Conservation (phyloP, 805 yeast genomes). For the Ogataea dorogensis region DNA sequence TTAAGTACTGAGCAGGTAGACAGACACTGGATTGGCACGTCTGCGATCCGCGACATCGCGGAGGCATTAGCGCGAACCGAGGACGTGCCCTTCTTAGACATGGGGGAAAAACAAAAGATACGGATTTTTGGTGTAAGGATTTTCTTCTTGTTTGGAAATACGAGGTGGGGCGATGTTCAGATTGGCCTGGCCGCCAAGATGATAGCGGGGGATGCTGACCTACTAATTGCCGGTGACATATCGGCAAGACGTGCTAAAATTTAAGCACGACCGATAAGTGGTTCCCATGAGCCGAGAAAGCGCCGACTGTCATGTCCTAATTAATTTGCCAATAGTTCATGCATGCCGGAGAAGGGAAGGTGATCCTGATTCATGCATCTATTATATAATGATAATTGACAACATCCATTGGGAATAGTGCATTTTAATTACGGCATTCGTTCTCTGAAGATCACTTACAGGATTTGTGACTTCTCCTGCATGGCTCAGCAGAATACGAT, state of each 20-base stretch:
- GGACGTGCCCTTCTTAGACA: constrained; percentile 10
- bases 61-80: constrained; percentile 6
- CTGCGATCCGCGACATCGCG: constrained; percentile 32
- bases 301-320: too few relatives aligned
- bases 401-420: too few relatives aligned
- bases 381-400: too few relatives aligned
- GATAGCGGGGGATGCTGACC: too few relatives aligned
- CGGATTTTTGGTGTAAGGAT: constrained; percentile 2
- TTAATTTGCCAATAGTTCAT: too few relatives aligned
- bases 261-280: too few relatives aligned
- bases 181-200: too few relatives aligned
- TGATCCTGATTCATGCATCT: too few relatives aligned
- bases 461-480: constrained; percentile 3
- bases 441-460: background rate
- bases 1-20: constrained; percentile 33
- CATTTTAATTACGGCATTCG: background rate
- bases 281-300: too few relatives aligned
- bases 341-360: constrained; percentile 12
- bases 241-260: too few relatives aligned
- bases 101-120: constrained; percentile 6
- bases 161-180: constrained; percentile 1
- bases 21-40: constrained; percentile 36
- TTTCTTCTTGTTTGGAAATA: background rate
- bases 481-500: too few relatives aligned
- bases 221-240: too few relatives aligned